Conservation (phyloP, 345 rosid genomes). For the Raphanus sativus region DNA sequence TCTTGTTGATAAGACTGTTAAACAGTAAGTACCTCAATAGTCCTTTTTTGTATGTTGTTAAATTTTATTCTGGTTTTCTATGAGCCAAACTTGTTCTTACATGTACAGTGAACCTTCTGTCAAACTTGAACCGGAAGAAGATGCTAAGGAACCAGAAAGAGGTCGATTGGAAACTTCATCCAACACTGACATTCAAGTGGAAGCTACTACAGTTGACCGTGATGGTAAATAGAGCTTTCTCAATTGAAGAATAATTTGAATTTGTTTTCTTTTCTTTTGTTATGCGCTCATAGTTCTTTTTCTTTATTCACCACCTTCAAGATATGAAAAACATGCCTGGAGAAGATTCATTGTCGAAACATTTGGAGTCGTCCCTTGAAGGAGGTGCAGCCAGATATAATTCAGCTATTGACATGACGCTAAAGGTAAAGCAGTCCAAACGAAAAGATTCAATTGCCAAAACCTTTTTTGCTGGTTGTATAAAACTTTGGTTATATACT, state of each 20-base stretch:
- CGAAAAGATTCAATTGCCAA: too few relatives aligned
- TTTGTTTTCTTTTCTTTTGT: not conserved
- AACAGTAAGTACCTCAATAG: conserved; percentile 15
- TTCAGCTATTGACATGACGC: not conserved
- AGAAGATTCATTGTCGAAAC: not conserved
- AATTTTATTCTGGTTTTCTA: not conserved
- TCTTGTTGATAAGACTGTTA: conserved; percentile 4
- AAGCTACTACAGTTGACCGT: not conserved
- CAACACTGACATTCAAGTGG: not conserved
- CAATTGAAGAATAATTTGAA: not conserved
- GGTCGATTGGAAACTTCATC: not conserved
- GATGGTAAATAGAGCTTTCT: not conserved
- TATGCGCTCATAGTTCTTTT: not conserved
- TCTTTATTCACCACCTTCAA: not conserved
- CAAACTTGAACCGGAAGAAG: too few relatives aligned
- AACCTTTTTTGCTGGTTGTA: not conserved
- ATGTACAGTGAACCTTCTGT: not conserved
- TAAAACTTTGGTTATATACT: not conserved
- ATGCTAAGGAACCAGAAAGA: not conserved
- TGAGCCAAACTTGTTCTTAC: not conserved
- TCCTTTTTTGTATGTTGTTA: not conserved
- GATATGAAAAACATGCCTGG: conserved; percentile 8
- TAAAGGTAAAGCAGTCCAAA: not conserved
- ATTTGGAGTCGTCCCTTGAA: not conserved
- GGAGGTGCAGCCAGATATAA: not conserved